Percentiles rank a stretch among this genome's conserved stretches.
Conservation (phyloP, 2,329 filamentous ascomycete genomes). For the Claviceps sp. region DNA sequence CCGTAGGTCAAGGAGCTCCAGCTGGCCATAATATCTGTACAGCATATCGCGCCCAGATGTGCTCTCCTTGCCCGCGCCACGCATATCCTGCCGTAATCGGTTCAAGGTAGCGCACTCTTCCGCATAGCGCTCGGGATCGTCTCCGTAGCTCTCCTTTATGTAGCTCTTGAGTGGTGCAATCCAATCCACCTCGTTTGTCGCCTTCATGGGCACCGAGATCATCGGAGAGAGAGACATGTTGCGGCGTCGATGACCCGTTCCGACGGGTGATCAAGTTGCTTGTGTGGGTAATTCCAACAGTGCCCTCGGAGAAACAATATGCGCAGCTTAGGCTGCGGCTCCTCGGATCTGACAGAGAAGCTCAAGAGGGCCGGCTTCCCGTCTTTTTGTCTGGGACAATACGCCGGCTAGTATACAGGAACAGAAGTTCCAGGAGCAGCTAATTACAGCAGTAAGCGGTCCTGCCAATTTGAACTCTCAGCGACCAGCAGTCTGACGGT, state of each 20-base stretch:
- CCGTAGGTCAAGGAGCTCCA: constrained; percentile 83
- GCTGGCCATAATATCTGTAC: constrained; percentile 94
- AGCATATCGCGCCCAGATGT: constrained; percentile 84
- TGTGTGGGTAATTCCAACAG: neutral
- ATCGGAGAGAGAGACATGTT: constrained; percentile 78
- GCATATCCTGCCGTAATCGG: constrained; percentile 92
- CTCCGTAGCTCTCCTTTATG: constrained; percentile 86
- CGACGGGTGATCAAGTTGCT: neutral
- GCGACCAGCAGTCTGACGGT: neutral
- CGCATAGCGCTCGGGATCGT: constrained; percentile 89
- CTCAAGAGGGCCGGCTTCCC: neutral
- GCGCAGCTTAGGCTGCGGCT: neutral
- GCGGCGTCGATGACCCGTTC: neutral
- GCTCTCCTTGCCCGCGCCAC: constrained; percentile 92
- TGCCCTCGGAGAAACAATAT: neutral
- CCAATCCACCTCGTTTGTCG: constrained; percentile 98
- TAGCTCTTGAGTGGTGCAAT: constrained; percentile 81
- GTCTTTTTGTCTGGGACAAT: neutral
- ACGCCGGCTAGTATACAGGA: neutral
- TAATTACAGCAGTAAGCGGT: constrained; percentile 1
- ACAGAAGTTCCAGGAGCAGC: constrained; percentile 2
- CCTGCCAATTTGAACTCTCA: constrained; percentile 1
- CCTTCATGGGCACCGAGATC: constrained; percentile 86
- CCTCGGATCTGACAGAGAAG: too few species aligned
- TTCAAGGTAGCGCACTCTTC: constrained; percentile 94